Evolutionary conservation across 2,329 filamentous ascomycete genomes (phyloP).

Genomic region (Penicillium frequentans): DNA sequence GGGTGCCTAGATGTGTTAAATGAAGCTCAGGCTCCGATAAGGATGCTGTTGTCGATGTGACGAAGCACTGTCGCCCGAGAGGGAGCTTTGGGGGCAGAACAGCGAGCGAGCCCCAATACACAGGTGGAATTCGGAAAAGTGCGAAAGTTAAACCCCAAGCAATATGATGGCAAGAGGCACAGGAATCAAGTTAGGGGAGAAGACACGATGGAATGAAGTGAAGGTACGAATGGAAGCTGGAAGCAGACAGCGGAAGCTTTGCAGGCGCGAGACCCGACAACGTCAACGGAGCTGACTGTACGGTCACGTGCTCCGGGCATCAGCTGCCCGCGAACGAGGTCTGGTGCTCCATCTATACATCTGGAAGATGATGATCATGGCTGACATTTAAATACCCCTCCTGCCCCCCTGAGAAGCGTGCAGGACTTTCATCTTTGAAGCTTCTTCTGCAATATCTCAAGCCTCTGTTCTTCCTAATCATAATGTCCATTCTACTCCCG

Average conservation of each 20-base stretch:
- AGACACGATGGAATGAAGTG: slow-evolving; percentile 22
- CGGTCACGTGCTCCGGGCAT: slow-evolving; percentile 19
- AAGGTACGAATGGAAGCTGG: slow-evolving; percentile 24
- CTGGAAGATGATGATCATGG: neutral
- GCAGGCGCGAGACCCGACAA: slow-evolving; percentile 25
- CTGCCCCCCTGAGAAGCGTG: neutral
- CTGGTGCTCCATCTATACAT: neutral
- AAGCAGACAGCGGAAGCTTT: slow-evolving; percentile 28
- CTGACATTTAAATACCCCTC: neutral
- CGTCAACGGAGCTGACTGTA: slow-evolving; percentile 29
- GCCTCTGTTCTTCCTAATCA: neutral
- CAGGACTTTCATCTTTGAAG: neutral
- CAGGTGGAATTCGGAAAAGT: neutral
- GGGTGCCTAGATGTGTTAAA: slow-evolving; percentile 10
- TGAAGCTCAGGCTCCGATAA: slow-evolving; percentile 11
- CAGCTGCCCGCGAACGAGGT: slow-evolving; percentile 2
- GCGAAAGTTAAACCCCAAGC: slow-evolving; percentile 5
- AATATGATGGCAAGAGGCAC: slow-evolving; percentile 4
- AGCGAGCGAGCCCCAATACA: slow-evolving; percentile 21
- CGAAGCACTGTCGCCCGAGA: slow-evolving; percentile 33
- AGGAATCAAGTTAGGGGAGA: slow-evolving; percentile 14
- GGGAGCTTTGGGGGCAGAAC: slow-evolving; percentile 25
- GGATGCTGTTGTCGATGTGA: slow-evolving; percentile 28
- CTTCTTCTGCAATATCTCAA: neutral
- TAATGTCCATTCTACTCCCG: slow-evolving; percentile 34